Percentiles rank a stretch among this genome's conserved stretches.
Conservation (phyloP, 768 basidiomycete species). For the Russula dissimulans region DNA sequence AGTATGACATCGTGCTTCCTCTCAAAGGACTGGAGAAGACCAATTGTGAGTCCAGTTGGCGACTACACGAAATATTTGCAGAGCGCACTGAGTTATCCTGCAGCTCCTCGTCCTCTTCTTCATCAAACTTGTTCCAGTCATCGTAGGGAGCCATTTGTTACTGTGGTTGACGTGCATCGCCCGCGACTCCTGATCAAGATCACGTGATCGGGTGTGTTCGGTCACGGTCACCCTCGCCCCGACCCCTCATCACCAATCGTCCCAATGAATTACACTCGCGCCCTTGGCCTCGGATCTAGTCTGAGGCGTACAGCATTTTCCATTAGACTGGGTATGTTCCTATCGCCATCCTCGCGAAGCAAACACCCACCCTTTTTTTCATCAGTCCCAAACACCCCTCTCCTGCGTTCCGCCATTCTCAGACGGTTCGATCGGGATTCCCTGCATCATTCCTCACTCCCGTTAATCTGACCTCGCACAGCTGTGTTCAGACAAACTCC, state of each 20-base stretch:
- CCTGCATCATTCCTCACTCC: neutral
- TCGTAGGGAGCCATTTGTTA: conserved; percentile 56
- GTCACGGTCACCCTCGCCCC: neutral
- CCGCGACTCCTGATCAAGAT: neutral
- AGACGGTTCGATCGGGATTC: conserved; percentile 16
- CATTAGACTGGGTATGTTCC: conserved; percentile 25
- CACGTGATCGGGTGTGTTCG: neutral
- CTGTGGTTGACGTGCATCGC: neutral
- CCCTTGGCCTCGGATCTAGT: conserved; percentile 48
- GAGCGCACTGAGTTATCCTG: conserved; percentile 53
- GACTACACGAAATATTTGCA: neutral
- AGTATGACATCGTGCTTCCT: conserved; percentile 78
- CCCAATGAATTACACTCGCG: conserved; percentile 35
- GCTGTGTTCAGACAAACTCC: conserved; percentile 56
- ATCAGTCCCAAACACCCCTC: conserved; percentile 19
- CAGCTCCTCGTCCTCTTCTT: conserved; percentile 77
- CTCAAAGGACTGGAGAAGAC: conserved; percentile 45
- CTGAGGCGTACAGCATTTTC: conserved; percentile 43
- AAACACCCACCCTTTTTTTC: neutral
- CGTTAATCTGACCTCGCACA: conserved; percentile 19
- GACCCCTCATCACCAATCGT: too few relatives aligned
- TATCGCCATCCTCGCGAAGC: neutral
- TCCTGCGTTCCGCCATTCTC: conserved; percentile 8
- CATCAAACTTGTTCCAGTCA: conserved; percentile 71
- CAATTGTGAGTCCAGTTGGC: neutral